Evolutionary conservation across 768 basidiomycete species (phyloP).

Genomic region (Rhizopogon rudus): DNA sequence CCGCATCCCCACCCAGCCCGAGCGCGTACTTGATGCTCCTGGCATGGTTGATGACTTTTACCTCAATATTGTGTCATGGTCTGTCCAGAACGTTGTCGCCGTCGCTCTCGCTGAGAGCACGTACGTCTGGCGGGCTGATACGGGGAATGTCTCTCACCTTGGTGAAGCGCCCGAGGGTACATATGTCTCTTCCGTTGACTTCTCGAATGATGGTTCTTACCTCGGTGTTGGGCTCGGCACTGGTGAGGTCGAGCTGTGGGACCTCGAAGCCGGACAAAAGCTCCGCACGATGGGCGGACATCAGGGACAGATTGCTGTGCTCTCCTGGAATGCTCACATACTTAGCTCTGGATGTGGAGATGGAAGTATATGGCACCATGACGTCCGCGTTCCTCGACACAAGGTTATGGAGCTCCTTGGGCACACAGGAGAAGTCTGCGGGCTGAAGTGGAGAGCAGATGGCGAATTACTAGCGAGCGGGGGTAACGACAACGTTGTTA

Average conservation of each 20-base stretch:
- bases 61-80: slow-evolving; percentile 91
- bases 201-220: slow-evolving; percentile 76
- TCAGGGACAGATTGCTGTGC: slow-evolving; percentile 72
- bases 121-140: slow-evolving; percentile 94
- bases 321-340: slow-evolving; percentile 87
- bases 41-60: slow-evolving; percentile 96
- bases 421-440: slow-evolving; percentile 91
- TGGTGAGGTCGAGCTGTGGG: slow-evolving; percentile 95
- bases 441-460: slow-evolving; percentile 83
- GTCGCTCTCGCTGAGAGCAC: slow-evolving; percentile 85
- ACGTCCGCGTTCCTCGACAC: slow-evolving; percentile 83
- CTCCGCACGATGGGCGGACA: slow-evolving; percentile 92
- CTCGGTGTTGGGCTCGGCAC: slow-evolving; percentile 76
- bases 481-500: slow-evolving; percentile 97
- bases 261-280: slow-evolving; percentile 71
- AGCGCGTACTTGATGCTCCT: slow-evolving; percentile 94
- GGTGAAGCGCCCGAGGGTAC: slow-evolving; percentile 72
- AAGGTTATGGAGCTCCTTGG: slow-evolving; percentile 88
- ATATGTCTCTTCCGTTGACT: slow-evolving; percentile 74
- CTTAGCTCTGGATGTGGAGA: slow-evolving; percentile 87
- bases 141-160: slow-evolving; percentile 75
- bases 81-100: slow-evolving; percentile 77
- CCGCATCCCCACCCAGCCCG: slow-evolving; percentile 80
- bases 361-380: slow-evolving; percentile 95
- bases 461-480: slow-evolving; percentile 91